A percentile compares a stretch with the other conserved stretches of the same genome.
These are phyloP conservation scores for Xylaria sp. DNA, from an alignment of 2,329 filamentous ascomycete species.

Conservation along the genomic window DNA sequence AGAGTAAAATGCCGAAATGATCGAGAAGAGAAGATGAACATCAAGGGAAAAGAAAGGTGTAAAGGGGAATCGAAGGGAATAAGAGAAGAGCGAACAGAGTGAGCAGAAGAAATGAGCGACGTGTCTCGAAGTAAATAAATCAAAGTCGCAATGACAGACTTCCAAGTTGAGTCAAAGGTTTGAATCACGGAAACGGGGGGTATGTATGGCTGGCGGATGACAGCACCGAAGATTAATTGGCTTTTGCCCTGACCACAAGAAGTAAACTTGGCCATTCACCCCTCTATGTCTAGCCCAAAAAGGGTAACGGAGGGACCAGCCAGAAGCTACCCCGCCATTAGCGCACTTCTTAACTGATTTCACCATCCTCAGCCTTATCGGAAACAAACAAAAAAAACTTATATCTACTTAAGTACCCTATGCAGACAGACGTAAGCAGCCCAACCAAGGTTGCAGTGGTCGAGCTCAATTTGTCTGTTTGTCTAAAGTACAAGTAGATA, in stretches of 20 bases:
- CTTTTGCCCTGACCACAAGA: constrained; percentile 18
- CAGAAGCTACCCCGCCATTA: constrained; percentile 37
- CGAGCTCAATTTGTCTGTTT: no score
- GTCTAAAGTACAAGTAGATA: no score
- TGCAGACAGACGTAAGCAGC: neutral
- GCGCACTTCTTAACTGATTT: constrained; percentile 21
- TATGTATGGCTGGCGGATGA: constrained; percentile 17
- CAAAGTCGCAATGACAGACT: constrained; percentile 12
- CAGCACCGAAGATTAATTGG: constrained; percentile 17
- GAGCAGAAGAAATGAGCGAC: constrained; percentile 15
- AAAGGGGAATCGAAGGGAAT: neutral
- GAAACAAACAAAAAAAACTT: constrained; percentile 3
- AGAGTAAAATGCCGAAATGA: constrained; percentile 46
- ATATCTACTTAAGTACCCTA: neutral
- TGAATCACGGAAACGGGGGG: neutral
- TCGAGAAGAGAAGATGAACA: constrained; percentile 29
- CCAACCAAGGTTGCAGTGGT: neutral
- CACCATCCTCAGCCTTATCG: constrained; percentile 6
- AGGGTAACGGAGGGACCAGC: neutral
- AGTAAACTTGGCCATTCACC: constrained; percentile 22
- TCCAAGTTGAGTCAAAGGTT: constrained; percentile 27
- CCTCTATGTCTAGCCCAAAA: constrained; percentile 31
- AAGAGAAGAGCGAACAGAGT: neutral
- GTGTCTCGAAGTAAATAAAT: constrained; percentile 29
- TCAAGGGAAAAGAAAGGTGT: constrained; percentile 27